Percentiles rank a stretch among this genome's conserved stretches.
Conservation (phyloP, 2,329 filamentous ascomycete species). For the Exophiala calicioides region DNA sequence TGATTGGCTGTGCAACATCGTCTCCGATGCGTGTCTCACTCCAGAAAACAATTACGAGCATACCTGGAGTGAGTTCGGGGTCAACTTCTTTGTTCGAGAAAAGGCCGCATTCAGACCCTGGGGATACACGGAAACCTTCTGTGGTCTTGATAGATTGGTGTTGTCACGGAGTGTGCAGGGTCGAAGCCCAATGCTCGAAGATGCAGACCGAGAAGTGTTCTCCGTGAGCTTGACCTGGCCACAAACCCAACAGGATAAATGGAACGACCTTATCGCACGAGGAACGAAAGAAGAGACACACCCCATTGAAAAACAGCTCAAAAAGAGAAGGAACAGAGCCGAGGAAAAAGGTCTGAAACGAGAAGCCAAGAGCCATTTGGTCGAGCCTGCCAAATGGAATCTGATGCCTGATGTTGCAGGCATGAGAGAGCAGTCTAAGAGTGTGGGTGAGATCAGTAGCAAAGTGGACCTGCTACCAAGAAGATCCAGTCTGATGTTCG, state of each 20-base stretch:
- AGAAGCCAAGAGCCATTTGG: slow-evolving; percentile 13
- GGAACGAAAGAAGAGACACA: slow-evolving; percentile 14
- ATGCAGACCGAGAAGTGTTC: slow-evolving; percentile 31
- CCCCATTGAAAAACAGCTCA: slow-evolving; percentile 14
- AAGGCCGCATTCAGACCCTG: slow-evolving; percentile 24
- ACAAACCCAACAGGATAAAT: slow-evolving; percentile 30
- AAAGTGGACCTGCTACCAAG: slow-evolving; percentile 12
- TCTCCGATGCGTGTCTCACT: slow-evolving; percentile 29
- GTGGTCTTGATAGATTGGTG: slow-evolving; percentile 30
- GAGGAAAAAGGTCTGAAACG: slow-evolving; percentile 12
- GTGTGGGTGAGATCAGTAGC: slow-evolving; percentile 6
- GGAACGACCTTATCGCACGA: slow-evolving; percentile 15
- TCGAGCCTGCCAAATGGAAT: slow-evolving; percentile 20
- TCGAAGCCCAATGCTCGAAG: slow-evolving; percentile 32
- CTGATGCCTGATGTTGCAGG: slow-evolving; percentile 15
- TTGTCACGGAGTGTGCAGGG: slow-evolving; percentile 25
- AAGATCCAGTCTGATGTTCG: slow-evolving; percentile 19
- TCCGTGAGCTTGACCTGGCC: slow-evolving; percentile 32
- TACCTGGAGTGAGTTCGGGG: slow-evolving; percentile 28
- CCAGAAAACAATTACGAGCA: slow-evolving; percentile 26
- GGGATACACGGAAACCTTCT: slow-evolving; percentile 33
- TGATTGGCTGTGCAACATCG: slow-evolving; percentile 37
- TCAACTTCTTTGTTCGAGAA: slow-evolving; percentile 27
- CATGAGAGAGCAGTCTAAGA: slow-evolving; percentile 10
- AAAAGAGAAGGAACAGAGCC: slow-evolving; percentile 12